phyloP scores from a whole-genome alignment of 2,329 filamentous ascomycete species.

The Alternaria ventricosa region DNA sequence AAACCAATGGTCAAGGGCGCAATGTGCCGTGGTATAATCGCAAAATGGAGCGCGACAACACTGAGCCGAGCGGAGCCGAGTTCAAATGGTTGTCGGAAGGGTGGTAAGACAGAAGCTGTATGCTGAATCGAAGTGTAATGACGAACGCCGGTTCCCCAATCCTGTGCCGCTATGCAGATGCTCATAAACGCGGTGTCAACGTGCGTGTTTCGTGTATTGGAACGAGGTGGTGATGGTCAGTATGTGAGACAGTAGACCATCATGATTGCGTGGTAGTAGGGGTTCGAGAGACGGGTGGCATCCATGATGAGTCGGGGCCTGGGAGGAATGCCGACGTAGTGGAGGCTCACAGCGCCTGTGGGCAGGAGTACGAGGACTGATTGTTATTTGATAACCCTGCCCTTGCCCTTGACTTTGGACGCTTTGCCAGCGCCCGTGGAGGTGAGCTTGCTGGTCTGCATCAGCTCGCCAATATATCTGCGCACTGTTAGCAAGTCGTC shows the following conservation, averaged over 20 bases:
- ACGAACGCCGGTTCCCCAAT: constrained; percentile 38
- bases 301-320: constrained; percentile 40
- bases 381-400: constrained; percentile 47
- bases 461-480: constrained; percentile 96
- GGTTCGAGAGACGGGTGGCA: constrained; percentile 34
- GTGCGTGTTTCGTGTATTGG: constrained; percentile 20
- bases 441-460: constrained; percentile 73
- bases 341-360: constrained; percentile 19
- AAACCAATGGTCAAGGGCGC: constrained; percentile 1
- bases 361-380: constrained; percentile 26
- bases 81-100: constrained; percentile 8
- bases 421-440: constrained; percentile 59
- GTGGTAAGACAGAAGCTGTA: constrained; percentile 32
- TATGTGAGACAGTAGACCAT: constrained; percentile 40
- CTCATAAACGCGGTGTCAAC: constrained; percentile 41
- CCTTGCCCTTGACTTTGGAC: constrained; percentile 54
- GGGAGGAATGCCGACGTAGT: constrained; percentile 37
- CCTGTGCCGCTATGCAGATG: constrained; percentile 47
- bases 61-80: not conserved
- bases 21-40: constrained; percentile 15
- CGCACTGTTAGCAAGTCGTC: constrained; percentile 18
- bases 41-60: constrained; percentile 10
- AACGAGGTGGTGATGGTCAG: constrained; percentile 20
- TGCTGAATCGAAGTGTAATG: constrained; percentile 32
- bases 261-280: constrained; percentile 43